Percentiles rank a stretch among this genome's conserved stretches.
These are phyloP conservation scores for Chrysosporium keratinophilum DNA, from an alignment of 2,329 filamentous ascomycete genomes.

Conservation along the genomic window DNA sequence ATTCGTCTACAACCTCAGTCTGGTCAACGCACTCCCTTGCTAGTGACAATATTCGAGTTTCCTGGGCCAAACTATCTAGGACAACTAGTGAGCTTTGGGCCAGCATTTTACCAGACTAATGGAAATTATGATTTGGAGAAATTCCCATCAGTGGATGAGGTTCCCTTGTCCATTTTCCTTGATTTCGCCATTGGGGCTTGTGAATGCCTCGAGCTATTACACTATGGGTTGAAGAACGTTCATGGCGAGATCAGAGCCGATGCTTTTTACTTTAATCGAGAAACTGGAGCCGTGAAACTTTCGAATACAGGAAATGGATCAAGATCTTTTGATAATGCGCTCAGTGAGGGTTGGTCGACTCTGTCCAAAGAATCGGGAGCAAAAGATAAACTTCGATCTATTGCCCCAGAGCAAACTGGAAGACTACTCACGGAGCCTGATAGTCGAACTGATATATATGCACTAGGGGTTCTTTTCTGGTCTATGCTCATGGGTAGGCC, in stretches of 20 bases:
- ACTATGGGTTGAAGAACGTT: constrained; percentile 74
- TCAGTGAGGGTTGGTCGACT: constrained; percentile 78
- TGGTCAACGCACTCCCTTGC: constrained; percentile 58
- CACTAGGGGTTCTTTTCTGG: constrained; percentile 81
- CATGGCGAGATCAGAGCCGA: constrained; percentile 87
- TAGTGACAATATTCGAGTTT: constrained; percentile 71
- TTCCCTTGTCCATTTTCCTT: constrained; percentile 66
- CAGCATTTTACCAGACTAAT: constrained; percentile 56
- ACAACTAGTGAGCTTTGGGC: constrained; percentile 65
- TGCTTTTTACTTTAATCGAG: constrained; percentile 73
- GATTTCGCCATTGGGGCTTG: constrained; percentile 85
- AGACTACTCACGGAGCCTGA: constrained; percentile 88
- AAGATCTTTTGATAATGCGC: constrained; percentile 78
- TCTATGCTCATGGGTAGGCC: constrained; percentile 67
- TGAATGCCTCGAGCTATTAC: constrained; percentile 78
- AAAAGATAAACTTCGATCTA: constrained; percentile 80
- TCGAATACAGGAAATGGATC: constrained; percentile 79
- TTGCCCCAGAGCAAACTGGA: constrained; percentile 89
- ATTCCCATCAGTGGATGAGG: constrained; percentile 46
- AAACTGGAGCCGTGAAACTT: constrained; percentile 63
- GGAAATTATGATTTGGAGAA: constrained; percentile 36
- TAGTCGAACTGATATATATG: constrained; percentile 86
- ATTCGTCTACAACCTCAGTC: constrained; percentile 58
- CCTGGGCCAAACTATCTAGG: constrained; percentile 64
- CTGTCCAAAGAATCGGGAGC: constrained; percentile 75